Evolutionary conservation across 1,139 yeast genomes (phyloP).

Genomic region (Scheffersomyces insectosa): DNA sequence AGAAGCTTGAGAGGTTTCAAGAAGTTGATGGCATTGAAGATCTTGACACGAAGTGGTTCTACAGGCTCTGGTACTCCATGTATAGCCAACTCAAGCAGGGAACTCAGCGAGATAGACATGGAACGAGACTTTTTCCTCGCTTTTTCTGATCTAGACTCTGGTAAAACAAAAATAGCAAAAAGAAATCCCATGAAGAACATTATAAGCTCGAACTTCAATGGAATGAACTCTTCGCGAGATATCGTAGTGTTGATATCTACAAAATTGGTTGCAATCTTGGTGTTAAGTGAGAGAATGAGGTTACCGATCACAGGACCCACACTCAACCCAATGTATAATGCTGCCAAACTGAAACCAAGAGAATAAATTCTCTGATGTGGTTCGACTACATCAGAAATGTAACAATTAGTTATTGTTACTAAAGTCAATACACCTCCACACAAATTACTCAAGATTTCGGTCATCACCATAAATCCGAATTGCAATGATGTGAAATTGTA

Average conservation of each 20-base stretch:
- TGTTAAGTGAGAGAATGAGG: constrained; percentile 10
- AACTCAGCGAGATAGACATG: constrained; percentile 20
- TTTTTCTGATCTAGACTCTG: constrained; percentile 48
- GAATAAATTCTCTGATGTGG: constrained; percentile 53
- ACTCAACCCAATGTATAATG: constrained; percentile 60
- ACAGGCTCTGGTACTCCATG: background rate
- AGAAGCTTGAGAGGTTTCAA: constrained; percentile 50
- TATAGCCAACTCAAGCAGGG: background rate
- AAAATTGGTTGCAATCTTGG: background rate
- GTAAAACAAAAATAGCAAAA: constrained; percentile 41
- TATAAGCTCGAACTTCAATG: constrained; percentile 31
- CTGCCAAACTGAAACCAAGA: constrained; percentile 58
- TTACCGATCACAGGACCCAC: constrained; percentile 67
- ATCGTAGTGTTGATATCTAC: constrained; percentile 8
- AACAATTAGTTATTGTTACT: constrained; percentile 56
- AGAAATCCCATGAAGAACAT: constrained; percentile 25
- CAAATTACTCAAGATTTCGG: constrained; percentile 43
- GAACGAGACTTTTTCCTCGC: constrained; percentile 50
- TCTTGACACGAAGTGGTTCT: background rate
- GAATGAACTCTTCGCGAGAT: constrained; percentile 23
- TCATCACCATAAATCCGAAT: constrained; percentile 31
- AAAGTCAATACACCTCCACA: constrained; percentile 59
- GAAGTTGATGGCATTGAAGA: constrained; percentile 19
- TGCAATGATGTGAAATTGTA: constrained; percentile 28
- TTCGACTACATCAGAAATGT: constrained; percentile 64